Percentiles rank a stretch among this genome's conserved stretches.
These are phyloP conservation scores for Pseudonitzschia multiseries DNA, from an alignment of 108 stramenopile species.

Conservation along the genomic window DNA sequence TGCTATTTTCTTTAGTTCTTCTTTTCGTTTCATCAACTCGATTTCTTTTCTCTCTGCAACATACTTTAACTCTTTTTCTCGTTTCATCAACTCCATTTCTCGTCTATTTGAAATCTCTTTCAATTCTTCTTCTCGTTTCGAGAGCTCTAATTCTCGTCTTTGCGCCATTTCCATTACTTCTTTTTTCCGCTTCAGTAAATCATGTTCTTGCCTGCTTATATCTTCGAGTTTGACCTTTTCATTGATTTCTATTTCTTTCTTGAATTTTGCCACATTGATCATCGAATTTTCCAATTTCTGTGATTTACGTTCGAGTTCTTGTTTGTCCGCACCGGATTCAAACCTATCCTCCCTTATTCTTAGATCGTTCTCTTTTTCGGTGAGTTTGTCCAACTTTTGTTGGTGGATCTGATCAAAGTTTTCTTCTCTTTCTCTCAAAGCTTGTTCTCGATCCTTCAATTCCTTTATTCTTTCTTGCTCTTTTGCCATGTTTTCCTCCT, in stretches of 20 bases:
- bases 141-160: not conserved
- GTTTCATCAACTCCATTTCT: not conserved
- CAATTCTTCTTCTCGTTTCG: not conserved
- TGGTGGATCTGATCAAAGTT: not conserved
- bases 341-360: not conserved
- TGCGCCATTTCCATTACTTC: not conserved
- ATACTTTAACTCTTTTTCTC: not conserved
- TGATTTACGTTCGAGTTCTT: not conserved
- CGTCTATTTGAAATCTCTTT: not conserved
- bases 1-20: not conserved
- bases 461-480: not conserved
- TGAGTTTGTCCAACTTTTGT: not conserved
- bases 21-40: not conserved
- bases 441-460: not conserved
- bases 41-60: not conserved
- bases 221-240: slow-evolving; percentile 7
- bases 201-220: not conserved
- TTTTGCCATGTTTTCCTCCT: slow-evolving; percentile 2
- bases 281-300: slow-evolving; percentile 1
- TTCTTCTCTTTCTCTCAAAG: not conserved
- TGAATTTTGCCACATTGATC: slow-evolving; percentile 1
- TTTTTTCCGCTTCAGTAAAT: not conserved
- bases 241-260: not conserved
- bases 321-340: not conserved
- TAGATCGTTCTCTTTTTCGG: not conserved